Percentiles rank a stretch among this genome's conserved stretches.
Evolutionary conservation across 257 asterid species (phyloP).

Genomic region (Fraxinus anomala): DNA sequence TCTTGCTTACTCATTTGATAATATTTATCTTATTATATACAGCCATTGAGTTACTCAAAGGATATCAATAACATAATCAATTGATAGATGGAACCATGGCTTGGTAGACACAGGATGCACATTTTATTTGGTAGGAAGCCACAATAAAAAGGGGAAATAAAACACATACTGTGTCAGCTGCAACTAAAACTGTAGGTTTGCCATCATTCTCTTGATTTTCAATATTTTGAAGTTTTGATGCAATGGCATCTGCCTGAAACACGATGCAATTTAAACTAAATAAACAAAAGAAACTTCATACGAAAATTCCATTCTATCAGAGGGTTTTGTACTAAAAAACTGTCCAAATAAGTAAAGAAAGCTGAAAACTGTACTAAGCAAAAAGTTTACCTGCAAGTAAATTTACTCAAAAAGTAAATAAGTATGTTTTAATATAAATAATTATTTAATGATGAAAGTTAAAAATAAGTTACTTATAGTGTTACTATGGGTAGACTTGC

Average conservation of each 20-base stretch:
- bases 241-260: conserved; percentile 81
- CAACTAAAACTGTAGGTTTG: conserved; percentile 57
- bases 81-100: background rate
- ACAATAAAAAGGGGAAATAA: conserved; percentile 21
- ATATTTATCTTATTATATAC: background rate
- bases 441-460: background rate
- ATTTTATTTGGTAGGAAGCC: background rate
- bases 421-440: background rate
- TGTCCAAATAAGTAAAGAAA: background rate
- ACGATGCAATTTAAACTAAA: conserved; percentile 32
- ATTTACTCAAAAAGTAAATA: background rate
- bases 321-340: background rate
- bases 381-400: background rate
- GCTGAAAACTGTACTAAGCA: background rate
- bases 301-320: conserved; percentile 6
- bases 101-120: background rate
- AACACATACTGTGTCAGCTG: conserved; percentile 88
- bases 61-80: background rate
- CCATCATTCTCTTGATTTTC: conserved; percentile 52
- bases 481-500: no score
- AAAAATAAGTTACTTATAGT: background rate
- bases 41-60: background rate
- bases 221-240: conserved; percentile 47
- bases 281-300: conserved; percentile 16
- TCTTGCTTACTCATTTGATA: background rate